Evolutionary conservation across 352 stramenopile species (phyloP).

Genomic region (Pythium dissotocum): DNA sequence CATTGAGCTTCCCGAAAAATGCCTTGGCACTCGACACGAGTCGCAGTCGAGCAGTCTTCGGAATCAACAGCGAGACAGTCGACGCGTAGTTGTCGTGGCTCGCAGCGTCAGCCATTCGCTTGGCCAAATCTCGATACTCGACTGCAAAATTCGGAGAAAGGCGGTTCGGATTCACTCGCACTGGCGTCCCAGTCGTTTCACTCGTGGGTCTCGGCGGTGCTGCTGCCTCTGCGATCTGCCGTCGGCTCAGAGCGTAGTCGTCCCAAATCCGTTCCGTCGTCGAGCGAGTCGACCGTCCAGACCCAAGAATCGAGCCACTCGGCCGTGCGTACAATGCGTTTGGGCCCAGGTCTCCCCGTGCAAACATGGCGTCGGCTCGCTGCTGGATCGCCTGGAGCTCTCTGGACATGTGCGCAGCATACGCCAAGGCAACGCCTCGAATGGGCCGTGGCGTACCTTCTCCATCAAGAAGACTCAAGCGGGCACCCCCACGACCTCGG

Average conservation of each 20-base stretch:
- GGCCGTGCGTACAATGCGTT: constrained; percentile 41
- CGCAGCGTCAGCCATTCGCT: constrained; percentile 68
- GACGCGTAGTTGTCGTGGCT: constrained; percentile 79
- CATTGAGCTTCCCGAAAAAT: constrained; percentile 66
- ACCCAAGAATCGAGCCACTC: constrained; percentile 15
- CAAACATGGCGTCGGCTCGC: constrained; percentile 75
- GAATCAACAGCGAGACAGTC: constrained; percentile 67
- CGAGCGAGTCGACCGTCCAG: constrained; percentile 27
- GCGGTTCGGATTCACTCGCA: constrained; percentile 16
- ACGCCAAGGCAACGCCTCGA: constrained; percentile 60
- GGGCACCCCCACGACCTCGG: constrained; percentile 25
- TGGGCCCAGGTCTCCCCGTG: constrained; percentile 52
- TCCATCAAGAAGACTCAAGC: constrained; percentile 18
- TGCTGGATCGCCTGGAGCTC: constrained; percentile 74
- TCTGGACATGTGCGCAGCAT: constrained; percentile 75
- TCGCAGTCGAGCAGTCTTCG: constrained; percentile 73
- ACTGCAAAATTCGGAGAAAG: constrained; percentile 47
- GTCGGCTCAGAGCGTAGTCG: constrained; percentile 52
- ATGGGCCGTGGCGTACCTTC: constrained; percentile 39
- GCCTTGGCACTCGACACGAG: constrained; percentile 71
- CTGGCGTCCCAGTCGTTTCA: constrained; percentile 12
- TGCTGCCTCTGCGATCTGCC: constrained; percentile 34
- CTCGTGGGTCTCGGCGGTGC: constrained; percentile 16
- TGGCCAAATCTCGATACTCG: constrained; percentile 62
- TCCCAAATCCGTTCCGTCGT: constrained; percentile 60